Evolutionary conservation across 805 yeast genomes (phyloP), one percentile per base, ranked within the genome.

Genomic region (Starmerella roubikii): DNA sequence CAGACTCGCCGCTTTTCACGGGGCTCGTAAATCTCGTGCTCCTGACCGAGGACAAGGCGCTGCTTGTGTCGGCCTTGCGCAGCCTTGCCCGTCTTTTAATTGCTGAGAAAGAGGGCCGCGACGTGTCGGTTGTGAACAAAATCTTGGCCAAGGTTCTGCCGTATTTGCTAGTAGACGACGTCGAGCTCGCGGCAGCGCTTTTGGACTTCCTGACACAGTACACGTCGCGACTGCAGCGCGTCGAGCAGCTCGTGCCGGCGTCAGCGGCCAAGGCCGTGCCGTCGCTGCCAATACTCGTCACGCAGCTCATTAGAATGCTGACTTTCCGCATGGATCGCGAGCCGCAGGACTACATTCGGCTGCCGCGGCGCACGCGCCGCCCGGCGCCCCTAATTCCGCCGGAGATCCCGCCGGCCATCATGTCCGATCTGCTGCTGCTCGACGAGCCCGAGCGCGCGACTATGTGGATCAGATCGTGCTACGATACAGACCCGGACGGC

Each of bases 401-500:
- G 3, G 60, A 56, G 19, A 61, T 83, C 25, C 67, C 78, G 3
- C 61, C 61, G 2, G 67, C 66, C 3, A 64, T 84, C 27, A 68
- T 73, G 45, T 60, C 66, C n/a, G 71, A 76, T 32, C 67, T 91
- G 27, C 64, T 78, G 34, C 61, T 65, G 22, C 61, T 85, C 39
- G 70, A 75, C 11, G 98, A 91, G 59, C 97, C 97, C 2, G 69
- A 74, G 41, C 69, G 98, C 45, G 94, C 97, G 0, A 82, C 94
- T 4, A 71, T 84, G 23, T 91, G 97, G 97, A 76, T 91, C 67
- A 72, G 94, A 50, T 77, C 94, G 49, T 78, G 88, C 48, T 91
- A 85, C 60, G 85, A 77, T 50, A 84, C 93, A 4, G 73, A 67
- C 32, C 64, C 71, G 10, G 74, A 69, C 8, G 84, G 88, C 3